These are phyloP conservation scores for Paraphaeosphaeria sporulosa DNA, from an alignment of 2,329 filamentous ascomycete genomes.

Conservation along the genomic window DNA sequence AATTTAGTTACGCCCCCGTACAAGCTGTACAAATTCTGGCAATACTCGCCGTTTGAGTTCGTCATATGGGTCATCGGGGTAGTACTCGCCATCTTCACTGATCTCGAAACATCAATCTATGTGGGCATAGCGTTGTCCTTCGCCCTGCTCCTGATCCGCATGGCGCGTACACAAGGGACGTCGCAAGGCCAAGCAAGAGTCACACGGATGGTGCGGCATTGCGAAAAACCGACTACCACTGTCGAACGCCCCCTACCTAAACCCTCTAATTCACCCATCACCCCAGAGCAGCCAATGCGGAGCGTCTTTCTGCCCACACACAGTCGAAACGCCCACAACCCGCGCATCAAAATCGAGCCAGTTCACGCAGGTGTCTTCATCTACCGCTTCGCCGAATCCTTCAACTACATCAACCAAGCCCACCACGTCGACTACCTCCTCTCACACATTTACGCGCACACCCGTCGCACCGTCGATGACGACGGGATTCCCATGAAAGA, in stretches of 20 bases:
- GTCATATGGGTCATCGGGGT: slow-evolving; percentile 91
- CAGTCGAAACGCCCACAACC: slow-evolving; percentile 66
- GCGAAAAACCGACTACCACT: slow-evolving; percentile 59
- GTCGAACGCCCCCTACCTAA: neutral
- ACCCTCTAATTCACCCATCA: slow-evolving; percentile 46
- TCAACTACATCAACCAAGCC: slow-evolving; percentile 92
- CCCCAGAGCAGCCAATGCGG: slow-evolving; percentile 43
- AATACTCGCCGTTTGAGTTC: slow-evolving; percentile 85
- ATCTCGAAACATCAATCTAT: slow-evolving; percentile 91
- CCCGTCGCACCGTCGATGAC: slow-evolving; percentile 28
- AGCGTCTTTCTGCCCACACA: slow-evolving; percentile 41
- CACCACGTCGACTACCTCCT: slow-evolving; percentile 81
- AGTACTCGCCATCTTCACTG: slow-evolving; percentile 81
- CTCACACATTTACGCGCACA: slow-evolving; percentile 66
- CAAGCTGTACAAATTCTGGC: slow-evolving; percentile 91
- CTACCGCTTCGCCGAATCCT: slow-evolving; percentile 90
- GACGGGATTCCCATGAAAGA: slow-evolving; percentile 42
- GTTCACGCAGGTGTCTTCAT: slow-evolving; percentile 86
- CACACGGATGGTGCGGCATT: slow-evolving; percentile 37
- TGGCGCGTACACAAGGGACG: slow-evolving; percentile 35
- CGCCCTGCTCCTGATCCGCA: slow-evolving; percentile 78
- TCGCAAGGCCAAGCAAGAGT: slow-evolving; percentile 31
- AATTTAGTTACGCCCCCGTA: slow-evolving; percentile 89
- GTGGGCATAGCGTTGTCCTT: slow-evolving; percentile 78
- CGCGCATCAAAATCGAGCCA: slow-evolving; percentile 64